Percentiles rank a stretch among this genome's conserved stretches.
phyloP scores from a whole-genome alignment of 371 early-diverging fungal genomes.

The Dichotomocladium elegans region DNA sequence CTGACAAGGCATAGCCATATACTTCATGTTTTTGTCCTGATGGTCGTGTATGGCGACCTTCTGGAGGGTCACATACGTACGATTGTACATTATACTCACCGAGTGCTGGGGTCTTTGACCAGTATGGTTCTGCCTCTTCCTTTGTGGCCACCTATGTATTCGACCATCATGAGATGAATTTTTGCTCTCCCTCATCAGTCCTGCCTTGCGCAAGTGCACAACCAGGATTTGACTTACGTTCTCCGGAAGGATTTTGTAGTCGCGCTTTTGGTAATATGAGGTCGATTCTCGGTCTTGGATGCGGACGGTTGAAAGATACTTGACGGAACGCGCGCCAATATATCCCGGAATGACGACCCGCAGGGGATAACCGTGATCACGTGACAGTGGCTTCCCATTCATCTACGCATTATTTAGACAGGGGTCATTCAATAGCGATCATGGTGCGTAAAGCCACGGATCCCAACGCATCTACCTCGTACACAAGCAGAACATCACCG shows the following conservation, averaged over 20 bases:
- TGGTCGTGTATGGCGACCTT: slow-evolving; percentile 12
- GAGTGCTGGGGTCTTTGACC: slow-evolving; percentile 57
- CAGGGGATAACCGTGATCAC: slow-evolving; percentile 81
- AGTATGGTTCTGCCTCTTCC: slow-evolving; percentile 39
- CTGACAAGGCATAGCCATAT: slow-evolving; percentile 40
- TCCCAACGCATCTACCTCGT: slow-evolving; percentile 37
- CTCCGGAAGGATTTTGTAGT: slow-evolving; percentile 83
- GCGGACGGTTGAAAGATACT: slow-evolving; percentile 68
- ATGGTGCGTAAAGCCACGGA: neutral
- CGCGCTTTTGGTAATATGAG: slow-evolving; percentile 76
- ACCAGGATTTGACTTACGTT: slow-evolving; percentile 46
- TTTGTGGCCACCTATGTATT: slow-evolving; percentile 27
- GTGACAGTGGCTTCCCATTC: slow-evolving; percentile 73
- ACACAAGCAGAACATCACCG: slow-evolving; percentile 81
- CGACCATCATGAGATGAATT: neutral
- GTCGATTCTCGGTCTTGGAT: slow-evolving; percentile 63
- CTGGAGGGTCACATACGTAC: slow-evolving; percentile 57
- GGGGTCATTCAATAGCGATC: neutral
- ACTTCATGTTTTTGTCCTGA: slow-evolving; percentile 15
- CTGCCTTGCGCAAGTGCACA: neutral
- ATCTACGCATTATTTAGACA: slow-evolving; percentile 50
- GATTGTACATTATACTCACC: slow-evolving; percentile 77
- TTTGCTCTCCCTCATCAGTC: neutral
- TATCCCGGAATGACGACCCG: slow-evolving; percentile 83
- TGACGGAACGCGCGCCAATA: slow-evolving; percentile 86